Conservation (phyloP, 202 grass and related monocot species). For the Eragrostis tef region DNA sequence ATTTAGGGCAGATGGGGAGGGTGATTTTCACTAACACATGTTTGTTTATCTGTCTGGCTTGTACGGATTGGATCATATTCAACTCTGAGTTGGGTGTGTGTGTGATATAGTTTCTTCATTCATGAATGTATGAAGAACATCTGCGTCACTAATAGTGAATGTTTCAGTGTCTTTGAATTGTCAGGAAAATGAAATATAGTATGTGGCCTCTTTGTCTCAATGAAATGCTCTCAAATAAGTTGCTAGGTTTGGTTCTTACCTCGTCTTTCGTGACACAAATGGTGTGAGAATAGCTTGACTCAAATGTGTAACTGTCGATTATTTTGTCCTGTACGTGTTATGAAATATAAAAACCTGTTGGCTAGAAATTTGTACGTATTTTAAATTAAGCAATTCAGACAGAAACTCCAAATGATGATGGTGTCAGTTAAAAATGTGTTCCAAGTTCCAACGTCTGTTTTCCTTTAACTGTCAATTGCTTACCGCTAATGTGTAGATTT, state of each 20-base stretch:
- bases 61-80: slow-evolving; percentile 8
- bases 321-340: background rate
- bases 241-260: background rate
- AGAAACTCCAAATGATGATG: background rate
- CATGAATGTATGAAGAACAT: background rate
- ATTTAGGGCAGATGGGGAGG: background rate
- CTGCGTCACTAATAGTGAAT: background rate
- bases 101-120: background rate
- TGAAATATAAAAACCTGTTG: background rate
- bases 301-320: background rate
- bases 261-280: background rate
- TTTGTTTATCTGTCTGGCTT: background rate
- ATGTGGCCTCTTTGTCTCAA: background rate
- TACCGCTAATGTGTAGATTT: background rate
- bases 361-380: background rate
- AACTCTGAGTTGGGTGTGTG: background rate
- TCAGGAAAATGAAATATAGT: background rate
- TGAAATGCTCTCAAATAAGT: slow-evolving; percentile 13
- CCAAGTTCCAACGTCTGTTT: background rate
- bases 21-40: background rate
- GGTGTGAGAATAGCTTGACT: slow-evolving; percentile 2
- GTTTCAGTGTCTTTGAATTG: background rate
- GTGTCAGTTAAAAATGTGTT: slow-evolving; percentile 7
- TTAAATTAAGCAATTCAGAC: slow-evolving; percentile 22
- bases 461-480: background rate